Percentiles rank a stretch among this genome's conserved stretches.
phyloP scores from a whole-genome alignment of 2,329 filamentous ascomycete species.

The Aspergillus caelatus region DNA sequence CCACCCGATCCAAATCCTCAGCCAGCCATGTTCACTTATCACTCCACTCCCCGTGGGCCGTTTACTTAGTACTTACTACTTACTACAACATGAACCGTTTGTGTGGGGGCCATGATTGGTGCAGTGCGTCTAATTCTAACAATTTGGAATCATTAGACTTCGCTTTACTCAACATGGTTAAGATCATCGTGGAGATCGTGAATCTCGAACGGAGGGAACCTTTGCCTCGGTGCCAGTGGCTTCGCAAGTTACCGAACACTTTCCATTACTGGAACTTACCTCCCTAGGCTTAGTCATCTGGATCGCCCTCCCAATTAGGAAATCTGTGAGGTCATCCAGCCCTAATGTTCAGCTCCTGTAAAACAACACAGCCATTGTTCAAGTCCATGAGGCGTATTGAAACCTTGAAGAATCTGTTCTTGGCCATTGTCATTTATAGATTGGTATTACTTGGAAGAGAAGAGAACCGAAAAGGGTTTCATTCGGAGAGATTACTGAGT shows the following conservation, averaged over 20 bases:
- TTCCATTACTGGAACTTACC: background rate
- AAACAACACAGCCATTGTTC: background rate
- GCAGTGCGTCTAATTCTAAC: slow-evolving; percentile 16
- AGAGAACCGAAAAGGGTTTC: too few relatives aligned
- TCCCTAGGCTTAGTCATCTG: background rate
- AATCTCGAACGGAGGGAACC: slow-evolving; percentile 12
- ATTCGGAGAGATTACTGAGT: background rate
- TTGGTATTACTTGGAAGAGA: background rate
- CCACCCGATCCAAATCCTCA: background rate
- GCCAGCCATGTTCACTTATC: slow-evolving; percentile 12
- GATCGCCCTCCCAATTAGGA: background rate
- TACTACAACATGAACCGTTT: slow-evolving; percentile 18
- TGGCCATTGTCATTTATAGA: background rate
- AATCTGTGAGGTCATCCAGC: background rate
- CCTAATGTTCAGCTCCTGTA: background rate
- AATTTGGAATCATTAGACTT: slow-evolving; percentile 30
- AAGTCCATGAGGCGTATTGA: background rate
- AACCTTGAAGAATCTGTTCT: background rate
- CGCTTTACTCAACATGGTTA: slow-evolving; percentile 16
- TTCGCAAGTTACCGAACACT: slow-evolving; percentile 1
- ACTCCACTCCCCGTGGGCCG: slow-evolving; percentile 25
- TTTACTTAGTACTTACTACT: slow-evolving; percentile 12
- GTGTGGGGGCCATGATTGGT: slow-evolving; percentile 27
- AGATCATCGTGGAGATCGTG: slow-evolving; percentile 22
- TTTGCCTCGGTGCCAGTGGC: slow-evolving; percentile 9